Base-by-base conservation (phyloP, 2,329 filamentous ascomycete species). In the Tolypocladium sp. region DNA sequence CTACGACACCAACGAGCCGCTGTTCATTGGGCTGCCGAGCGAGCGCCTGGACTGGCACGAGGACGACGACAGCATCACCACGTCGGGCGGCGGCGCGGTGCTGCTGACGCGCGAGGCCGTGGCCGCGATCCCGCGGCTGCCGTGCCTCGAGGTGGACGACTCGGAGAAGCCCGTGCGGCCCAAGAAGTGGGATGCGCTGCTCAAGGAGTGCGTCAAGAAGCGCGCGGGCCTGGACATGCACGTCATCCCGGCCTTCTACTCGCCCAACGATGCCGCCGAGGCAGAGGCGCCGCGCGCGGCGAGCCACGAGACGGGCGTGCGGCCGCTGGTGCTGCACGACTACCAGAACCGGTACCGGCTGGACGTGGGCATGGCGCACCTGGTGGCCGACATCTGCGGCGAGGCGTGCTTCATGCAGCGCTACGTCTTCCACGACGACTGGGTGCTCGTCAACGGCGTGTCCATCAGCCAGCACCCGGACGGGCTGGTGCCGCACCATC, bases 371-470 rank as follows among this genome's bases (percentile, higher is more conserved):
- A 69, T 71, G 55, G 76, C 75, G 1, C 76, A 79, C 61, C 66
- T 75, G 13, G 72, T 79, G 22, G 69, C 76, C 0, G 72, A 74
- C 33, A 66, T 72, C 10, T 79, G 77, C 62, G 77, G 78, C 25
- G 76, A 79, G 57, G 68, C 71, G 13, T 79, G 77, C 63, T 79
- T 79, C 65, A 71, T 80, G 62, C 77, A 79, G 63, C 74, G 77
- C 8, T 79, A 77, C 61, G 65, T 70, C 38, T 79, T 80, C 65
- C 68, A 66, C 44, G 76, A 79, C 64, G 70, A 73, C 63, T 81
- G 78, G 78, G 70, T 79, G 4, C 70, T 81, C 6, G 73, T 78
- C 51, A 80, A 79, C 61, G 78, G 78, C 6, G 70, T 77, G 64
- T 75, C 76, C 37, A 70, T 81, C 59, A 73, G 70, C 46, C 71